These are phyloP conservation scores for Saccharomycopsis olivae DNA, from an alignment of 805 yeast species.

Conservation along the genomic window DNA sequence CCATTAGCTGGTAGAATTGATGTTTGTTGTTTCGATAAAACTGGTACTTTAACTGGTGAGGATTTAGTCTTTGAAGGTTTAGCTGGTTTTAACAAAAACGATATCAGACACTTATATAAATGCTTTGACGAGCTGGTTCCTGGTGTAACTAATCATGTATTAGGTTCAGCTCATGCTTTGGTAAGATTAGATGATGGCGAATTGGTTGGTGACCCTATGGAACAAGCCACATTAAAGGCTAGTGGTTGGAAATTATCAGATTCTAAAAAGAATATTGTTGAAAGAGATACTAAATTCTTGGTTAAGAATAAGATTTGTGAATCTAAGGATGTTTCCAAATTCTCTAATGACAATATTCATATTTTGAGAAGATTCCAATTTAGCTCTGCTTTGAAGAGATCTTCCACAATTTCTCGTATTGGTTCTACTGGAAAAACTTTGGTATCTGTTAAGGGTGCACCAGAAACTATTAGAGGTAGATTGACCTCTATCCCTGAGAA, in stretches of 20 bases:
- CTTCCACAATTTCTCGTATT: slow-evolving; percentile 67
- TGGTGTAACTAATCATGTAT: slow-evolving; percentile 50
- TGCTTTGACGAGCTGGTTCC: slow-evolving; percentile 49
- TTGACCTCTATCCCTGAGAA: slow-evolving; percentile 56
- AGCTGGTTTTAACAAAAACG: slow-evolving; percentile 59
- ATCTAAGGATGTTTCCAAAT: slow-evolving; percentile 22
- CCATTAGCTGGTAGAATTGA: slow-evolving; percentile 97
- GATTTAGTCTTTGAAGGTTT: slow-evolving; percentile 93
- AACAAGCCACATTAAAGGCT: slow-evolving; percentile 85
- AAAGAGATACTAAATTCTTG: slow-evolving; percentile 27
- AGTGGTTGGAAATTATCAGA: slow-evolving; percentile 75
- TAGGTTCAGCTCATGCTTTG: slow-evolving; percentile 94
- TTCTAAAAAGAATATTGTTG: slow-evolving; percentile 49
- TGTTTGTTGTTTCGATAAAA: slow-evolving; percentile 96
- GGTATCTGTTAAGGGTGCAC: slow-evolving; percentile 95
- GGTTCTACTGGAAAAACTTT: slow-evolving; percentile 43
- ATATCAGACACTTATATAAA: slow-evolving; percentile 44
- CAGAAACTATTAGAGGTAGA: slow-evolving; percentile 85
- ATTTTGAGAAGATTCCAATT: slow-evolving; percentile 93
- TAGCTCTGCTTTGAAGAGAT: slow-evolving; percentile 90
- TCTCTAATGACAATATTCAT: slow-evolving; percentile 37
- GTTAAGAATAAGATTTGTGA: slow-evolving; percentile 21
- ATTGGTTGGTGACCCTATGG: slow-evolving; percentile 98
- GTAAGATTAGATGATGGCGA: slow-evolving; percentile 94
- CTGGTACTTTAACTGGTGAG: slow-evolving; percentile 97